Base-by-base conservation (phyloP, 2,329 filamentous ascomycete genomes). In the Chrysosporium queenslandicum region DNA sequence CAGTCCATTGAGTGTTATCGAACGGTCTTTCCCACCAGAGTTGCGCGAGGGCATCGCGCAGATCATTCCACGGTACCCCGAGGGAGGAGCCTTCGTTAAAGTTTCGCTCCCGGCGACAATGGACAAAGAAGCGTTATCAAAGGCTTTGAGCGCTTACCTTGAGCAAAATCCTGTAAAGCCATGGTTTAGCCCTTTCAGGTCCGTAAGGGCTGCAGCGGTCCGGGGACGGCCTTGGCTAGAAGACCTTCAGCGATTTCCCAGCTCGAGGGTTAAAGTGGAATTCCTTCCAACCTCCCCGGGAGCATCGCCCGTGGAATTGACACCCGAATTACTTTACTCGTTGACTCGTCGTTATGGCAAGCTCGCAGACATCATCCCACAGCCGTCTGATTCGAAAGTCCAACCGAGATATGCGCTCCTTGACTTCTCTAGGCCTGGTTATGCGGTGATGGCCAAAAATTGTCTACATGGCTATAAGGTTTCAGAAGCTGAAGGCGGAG, bases 41-140 rank as follows among this genome's bases (percentile, higher is more conserved):
- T 61, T 83, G 1, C 74, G 79, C 1, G 72, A 94, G 45, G 81
- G 83, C 53, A 80, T 95, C 43, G 86, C 82, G 2, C 85, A 94
- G 62, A 83, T 96, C 14, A 68, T 96, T 16, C 89, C 90, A 0
- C 79, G 89, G 2, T 74, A 94, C 25, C 90, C 94, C 61, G 92
- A 98, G 64, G 92, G 92, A 14, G 92, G 92, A 11, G 88, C 87
- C 0, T 97, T 94, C 65, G 83, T 97, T 66, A 96, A 94, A 66
- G 89, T 94, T 64, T 77, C 77, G 14, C 79, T 79, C 58, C 73
- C 75, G 59, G 60, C 71, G 16, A 66, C 67, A 8, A 63, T 74
- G 4, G 66, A 69, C 8, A 65, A 75, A 2, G 70, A 72, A 18
- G 77, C 81, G 25, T 74, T 87, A 12, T 81, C 83, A 69, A 74